Evolutionary conservation across 1,139 yeast genomes (phyloP).

Genomic region (Protomyces lactucae-debilis): DNA sequence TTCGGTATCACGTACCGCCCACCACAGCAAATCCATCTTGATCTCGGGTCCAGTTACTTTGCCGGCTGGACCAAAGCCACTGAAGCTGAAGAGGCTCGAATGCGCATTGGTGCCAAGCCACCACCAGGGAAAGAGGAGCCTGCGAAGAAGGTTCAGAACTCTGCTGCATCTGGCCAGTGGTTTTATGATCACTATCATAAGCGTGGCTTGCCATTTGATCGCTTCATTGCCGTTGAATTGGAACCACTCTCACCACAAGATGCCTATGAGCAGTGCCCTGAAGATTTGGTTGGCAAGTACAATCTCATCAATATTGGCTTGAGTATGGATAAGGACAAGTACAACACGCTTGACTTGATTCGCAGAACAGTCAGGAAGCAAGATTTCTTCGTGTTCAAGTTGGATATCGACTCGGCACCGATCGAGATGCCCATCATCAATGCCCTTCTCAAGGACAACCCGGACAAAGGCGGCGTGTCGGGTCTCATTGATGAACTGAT

Average conservation of each 20-base stretch:
- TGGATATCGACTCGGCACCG: constrained; percentile 24
- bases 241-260: not conserved
- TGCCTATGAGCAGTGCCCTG: constrained; percentile 9
- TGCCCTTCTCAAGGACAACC: constrained; percentile 2
- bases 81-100: not conserved
- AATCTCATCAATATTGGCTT: constrained; percentile 11
- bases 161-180: constrained; percentile 15
- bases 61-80: constrained; percentile 6
- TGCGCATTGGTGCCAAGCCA: not conserved
- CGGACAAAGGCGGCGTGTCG: constrained; percentile 2
- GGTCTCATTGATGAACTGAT: constrained; percentile 12
- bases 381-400: constrained; percentile 21
- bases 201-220: constrained; percentile 15
- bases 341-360: constrained; percentile 17
- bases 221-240: constrained; percentile 16
- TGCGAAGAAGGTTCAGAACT: not conserved
- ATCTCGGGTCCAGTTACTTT: constrained; percentile 22
- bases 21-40: constrained; percentile 5
- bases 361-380: constrained; percentile 6
- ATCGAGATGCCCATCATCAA: constrained; percentile 22
- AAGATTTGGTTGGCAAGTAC: constrained; percentile 15
- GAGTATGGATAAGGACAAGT: constrained; percentile 8
- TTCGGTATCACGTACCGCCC: constrained; percentile 1
- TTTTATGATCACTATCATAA: constrained; percentile 13
- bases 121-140: not conserved